These are phyloP conservation scores for Nakazawaea pomicola DNA, from an alignment of 805 yeast species.

Conservation along the genomic window DNA sequence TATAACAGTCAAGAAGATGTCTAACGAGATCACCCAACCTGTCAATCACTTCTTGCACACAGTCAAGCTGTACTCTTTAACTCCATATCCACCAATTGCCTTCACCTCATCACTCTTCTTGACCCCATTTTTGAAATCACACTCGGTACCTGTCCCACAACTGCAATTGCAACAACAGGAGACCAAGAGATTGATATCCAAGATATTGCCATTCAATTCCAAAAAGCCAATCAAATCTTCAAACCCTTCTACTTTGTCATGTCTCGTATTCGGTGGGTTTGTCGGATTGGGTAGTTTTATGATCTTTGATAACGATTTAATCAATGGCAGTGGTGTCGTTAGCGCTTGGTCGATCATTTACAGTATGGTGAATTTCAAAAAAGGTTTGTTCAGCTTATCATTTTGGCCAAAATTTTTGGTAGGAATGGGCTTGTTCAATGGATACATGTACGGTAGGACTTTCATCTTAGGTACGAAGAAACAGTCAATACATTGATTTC, in stretches of 20 bases:
- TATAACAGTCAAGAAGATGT: neutral
- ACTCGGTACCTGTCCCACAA: slow-evolving; percentile 15
- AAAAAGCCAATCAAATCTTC: slow-evolving; percentile 8
- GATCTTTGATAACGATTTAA: slow-evolving; percentile 68
- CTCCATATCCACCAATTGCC: slow-evolving; percentile 35
- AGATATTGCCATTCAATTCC: slow-evolving; percentile 12
- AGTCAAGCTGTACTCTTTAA: slow-evolving; percentile 23
- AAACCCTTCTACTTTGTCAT: slow-evolving; percentile 36
- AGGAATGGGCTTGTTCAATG: slow-evolving; percentile 55
- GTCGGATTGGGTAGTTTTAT: slow-evolving; percentile 68
- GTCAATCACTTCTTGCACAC: neutral
- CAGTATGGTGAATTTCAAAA: slow-evolving; percentile 62
- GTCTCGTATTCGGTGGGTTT: slow-evolving; percentile 56
- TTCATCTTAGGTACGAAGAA: slow-evolving; percentile 25
- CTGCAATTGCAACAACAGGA: slow-evolving; percentile 18
- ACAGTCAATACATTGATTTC: neutral
- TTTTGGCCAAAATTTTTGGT: slow-evolving; percentile 59
- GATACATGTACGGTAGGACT: slow-evolving; percentile 63
- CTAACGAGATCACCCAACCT: neutral
- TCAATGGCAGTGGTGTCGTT: slow-evolving; percentile 76
- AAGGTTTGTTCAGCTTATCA: slow-evolving; percentile 49
- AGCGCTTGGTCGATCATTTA: slow-evolving; percentile 81
- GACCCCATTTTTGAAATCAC: slow-evolving; percentile 27
- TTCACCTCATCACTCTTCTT: slow-evolving; percentile 26
- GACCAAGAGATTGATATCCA: slow-evolving; percentile 1